Evolutionary conservation across 768 basidiomycete species (phyloP).

Genomic region (Steccherinum ochraceum): DNA sequence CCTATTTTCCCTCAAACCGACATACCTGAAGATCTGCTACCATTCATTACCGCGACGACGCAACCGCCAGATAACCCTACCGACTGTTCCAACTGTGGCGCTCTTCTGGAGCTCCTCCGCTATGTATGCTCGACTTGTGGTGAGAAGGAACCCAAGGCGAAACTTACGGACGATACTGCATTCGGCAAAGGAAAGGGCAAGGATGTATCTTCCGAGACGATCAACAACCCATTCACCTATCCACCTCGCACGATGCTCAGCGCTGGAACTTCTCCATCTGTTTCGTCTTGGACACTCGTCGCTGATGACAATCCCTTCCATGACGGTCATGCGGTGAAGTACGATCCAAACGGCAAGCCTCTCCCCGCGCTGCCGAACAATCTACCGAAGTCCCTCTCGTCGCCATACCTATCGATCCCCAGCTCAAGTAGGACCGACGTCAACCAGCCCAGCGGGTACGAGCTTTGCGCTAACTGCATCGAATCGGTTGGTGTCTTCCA

Average conservation of each 20-base stretch:
- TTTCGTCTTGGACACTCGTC: slow-evolving; percentile 20
- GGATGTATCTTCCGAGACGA: slow-evolving; percentile 22
- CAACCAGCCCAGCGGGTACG: slow-evolving; percentile 49
- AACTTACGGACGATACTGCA: slow-evolving; percentile 1
- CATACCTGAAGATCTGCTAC: slow-evolving; percentile 47
- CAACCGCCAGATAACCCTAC: slow-evolving; percentile 62
- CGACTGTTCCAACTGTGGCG: slow-evolving; percentile 78
- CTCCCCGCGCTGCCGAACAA: slow-evolving; percentile 34
- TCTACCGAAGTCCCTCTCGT: background rate
- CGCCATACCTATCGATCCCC: background rate
- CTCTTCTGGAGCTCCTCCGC: slow-evolving; percentile 70
- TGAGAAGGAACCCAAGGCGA: slow-evolving; percentile 50
- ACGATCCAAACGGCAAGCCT: slow-evolving; percentile 30
- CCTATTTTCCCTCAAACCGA: slow-evolving; percentile 20
- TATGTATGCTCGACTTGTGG: slow-evolving; percentile 90
- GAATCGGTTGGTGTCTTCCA: slow-evolving; percentile 74
- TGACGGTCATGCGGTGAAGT: slow-evolving; percentile 2
- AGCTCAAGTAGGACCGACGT: background rate
- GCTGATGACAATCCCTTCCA: slow-evolving; percentile 9
- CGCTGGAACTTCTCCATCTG: slow-evolving; percentile 13
- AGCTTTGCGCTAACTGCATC: slow-evolving; percentile 79
- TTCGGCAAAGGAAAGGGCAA: slow-evolving; percentile 47
- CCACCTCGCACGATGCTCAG: slow-evolving; percentile 7
- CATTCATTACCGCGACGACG: slow-evolving; percentile 31
- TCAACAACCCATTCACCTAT: slow-evolving; percentile 9